Conservation (phyloP, 1,284 basidiomycete genomes). For the Sporisorium reilianum region DNA sequence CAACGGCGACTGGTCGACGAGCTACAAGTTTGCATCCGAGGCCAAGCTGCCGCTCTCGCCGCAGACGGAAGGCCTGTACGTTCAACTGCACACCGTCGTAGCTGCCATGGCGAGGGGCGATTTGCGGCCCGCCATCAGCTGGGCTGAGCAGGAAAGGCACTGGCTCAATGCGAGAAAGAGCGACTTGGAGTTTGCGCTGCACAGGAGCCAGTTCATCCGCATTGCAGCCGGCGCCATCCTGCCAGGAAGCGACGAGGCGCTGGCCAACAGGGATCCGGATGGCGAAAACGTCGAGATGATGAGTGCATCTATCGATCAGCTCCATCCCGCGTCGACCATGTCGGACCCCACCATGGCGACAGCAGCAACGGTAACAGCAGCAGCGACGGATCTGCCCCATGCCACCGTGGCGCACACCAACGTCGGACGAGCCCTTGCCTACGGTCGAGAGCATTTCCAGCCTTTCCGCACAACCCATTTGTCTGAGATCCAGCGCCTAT, state of each 20-base stretch:
- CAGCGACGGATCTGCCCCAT: neutral
- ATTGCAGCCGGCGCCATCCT: slow-evolving; percentile 49
- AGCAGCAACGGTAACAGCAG: neutral
- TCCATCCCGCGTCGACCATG: slow-evolving; percentile 2
- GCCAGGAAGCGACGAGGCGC: slow-evolving; percentile 8
- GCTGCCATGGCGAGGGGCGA: slow-evolving; percentile 45
- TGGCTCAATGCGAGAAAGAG: slow-evolving; percentile 50
- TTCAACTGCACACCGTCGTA: slow-evolving; percentile 32
- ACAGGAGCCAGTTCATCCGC: slow-evolving; percentile 58
- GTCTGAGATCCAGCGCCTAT: slow-evolving; percentile 80
- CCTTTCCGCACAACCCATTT: slow-evolving; percentile 78
- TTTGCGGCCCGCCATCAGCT: slow-evolving; percentile 55
- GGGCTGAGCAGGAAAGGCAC: slow-evolving; percentile 46
- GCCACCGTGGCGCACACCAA: slow-evolving; percentile 34
- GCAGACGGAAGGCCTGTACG: slow-evolving; percentile 17
- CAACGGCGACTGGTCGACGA: slow-evolving; percentile 53
- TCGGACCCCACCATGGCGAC: neutral
- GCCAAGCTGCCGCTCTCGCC: slow-evolving; percentile 25
- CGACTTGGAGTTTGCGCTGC: slow-evolving; percentile 58
- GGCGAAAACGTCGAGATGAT: slow-evolving; percentile 55
- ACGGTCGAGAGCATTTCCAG: slow-evolving; percentile 79
- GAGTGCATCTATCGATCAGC: slow-evolving; percentile 31
- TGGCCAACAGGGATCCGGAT: slow-evolving; percentile 41
- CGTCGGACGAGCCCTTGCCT: slow-evolving; percentile 75
- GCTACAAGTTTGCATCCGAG: slow-evolving; percentile 47